These are phyloP conservation scores for Aspergillus olivimuriae DNA, from an alignment of 495 filamentous ascomycete genomes.

Conservation along the genomic window DNA sequence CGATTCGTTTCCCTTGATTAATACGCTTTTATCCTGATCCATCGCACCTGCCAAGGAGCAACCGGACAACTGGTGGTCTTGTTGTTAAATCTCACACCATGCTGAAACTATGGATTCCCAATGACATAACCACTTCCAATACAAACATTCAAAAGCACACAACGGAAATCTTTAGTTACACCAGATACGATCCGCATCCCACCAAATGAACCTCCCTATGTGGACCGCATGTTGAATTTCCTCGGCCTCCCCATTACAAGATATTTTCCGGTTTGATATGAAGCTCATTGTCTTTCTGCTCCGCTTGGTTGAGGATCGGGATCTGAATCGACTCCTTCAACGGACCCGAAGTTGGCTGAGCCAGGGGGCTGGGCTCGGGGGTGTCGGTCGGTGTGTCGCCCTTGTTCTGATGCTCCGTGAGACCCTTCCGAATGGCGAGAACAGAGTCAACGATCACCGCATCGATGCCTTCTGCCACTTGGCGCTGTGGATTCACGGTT, in stretches of 20 bases:
- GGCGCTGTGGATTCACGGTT: conserved; percentile 60
- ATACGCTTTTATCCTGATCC: no score
- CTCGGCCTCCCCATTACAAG: not conserved
- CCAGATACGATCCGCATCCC: no score
- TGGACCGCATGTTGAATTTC: no score
- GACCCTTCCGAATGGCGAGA: conserved; percentile 68
- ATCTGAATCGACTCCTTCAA: conserved; percentile 23
- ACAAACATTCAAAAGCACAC: no score
- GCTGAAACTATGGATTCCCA: no score
- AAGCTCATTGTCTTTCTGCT: conserved; percentile 17
- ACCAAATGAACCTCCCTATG: no score
- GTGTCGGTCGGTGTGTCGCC: conserved; percentile 15
- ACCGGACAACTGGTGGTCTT: no score
- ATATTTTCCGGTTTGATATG: conserved; percentile 2
- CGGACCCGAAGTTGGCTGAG: conserved; percentile 15
- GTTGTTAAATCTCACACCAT: no score
- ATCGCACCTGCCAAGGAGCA: no score
- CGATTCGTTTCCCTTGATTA: no score
- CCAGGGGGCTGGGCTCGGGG: conserved; percentile 23
- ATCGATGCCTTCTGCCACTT: conserved; percentile 94
- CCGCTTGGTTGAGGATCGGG: conserved; percentile 23
- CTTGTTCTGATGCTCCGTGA: conserved; percentile 43
- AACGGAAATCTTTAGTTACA: no score
- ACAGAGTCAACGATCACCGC: conserved; percentile 95
- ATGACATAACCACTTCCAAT: no score